Evolutionary conservation across 305 asterid genomes (phyloP).

Genomic region (Caryopteris hybrid): DNA sequence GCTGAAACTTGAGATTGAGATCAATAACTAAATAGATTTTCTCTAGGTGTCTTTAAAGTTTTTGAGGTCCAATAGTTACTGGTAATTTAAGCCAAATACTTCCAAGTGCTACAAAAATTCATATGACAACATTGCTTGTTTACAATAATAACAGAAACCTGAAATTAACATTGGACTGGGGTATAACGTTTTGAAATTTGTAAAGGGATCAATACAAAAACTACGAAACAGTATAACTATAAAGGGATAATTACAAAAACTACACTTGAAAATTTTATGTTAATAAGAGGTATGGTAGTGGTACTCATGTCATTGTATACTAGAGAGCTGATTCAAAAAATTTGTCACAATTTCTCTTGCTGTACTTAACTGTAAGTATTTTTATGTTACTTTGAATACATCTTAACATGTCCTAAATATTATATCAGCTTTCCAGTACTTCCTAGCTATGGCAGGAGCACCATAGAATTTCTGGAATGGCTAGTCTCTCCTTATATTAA

Average conservation of each 20-base stretch:
- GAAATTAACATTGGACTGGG: background rate
- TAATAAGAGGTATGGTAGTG: background rate
- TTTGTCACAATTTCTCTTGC: background rate
- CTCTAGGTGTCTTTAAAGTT: slow-evolving; percentile 13
- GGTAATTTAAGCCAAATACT: slow-evolving; percentile 2
- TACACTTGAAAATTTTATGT: background rate
- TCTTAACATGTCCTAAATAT: background rate
- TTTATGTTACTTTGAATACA: background rate
- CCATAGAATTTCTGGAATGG: background rate
- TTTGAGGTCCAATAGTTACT: background rate
- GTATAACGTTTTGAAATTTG: background rate
- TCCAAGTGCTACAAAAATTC: background rate
- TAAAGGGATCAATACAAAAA: background rate
- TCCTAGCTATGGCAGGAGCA: background rate
- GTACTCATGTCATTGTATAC: background rate
- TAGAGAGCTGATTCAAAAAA: background rate
- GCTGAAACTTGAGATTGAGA: slow-evolving; percentile 13
- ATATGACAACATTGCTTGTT: background rate
- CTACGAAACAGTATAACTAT: no score
- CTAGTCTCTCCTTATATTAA: background rate
- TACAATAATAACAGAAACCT: background rate
- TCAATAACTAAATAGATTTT: slow-evolving; percentile 13
- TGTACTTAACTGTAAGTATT: background rate
- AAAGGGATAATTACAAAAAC: background rate
- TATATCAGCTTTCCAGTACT: background rate